Percentiles rank a stretch among this genome's conserved stretches.
phyloP scores from a whole-genome alignment of 2,329 filamentous ascomycete genomes.

The Aspergillus quadricinctus region DNA sequence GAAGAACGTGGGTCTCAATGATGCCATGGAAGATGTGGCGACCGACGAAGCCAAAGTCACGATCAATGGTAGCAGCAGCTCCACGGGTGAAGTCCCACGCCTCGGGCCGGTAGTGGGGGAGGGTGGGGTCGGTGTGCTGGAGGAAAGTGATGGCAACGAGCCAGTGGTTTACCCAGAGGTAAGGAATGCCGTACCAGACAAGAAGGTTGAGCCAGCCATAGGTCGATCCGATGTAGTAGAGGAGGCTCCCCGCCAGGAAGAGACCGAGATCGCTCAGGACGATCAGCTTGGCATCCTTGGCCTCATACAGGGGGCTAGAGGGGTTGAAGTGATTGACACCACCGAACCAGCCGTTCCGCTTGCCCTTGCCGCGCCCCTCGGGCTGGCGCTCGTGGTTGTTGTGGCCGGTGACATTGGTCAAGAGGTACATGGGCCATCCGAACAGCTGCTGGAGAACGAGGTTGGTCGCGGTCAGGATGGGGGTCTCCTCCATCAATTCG shows the following conservation, averaged over 20 bases:
- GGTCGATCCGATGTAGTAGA: slow-evolving; percentile 67
- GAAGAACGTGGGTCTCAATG: slow-evolving; percentile 94
- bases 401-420: slow-evolving; percentile 93
- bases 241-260: slow-evolving; percentile 54
- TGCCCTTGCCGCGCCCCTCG: slow-evolving; percentile 90
- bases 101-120: slow-evolving; percentile 83
- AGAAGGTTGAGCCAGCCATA: slow-evolving; percentile 83
- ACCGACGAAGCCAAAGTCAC: slow-evolving; percentile 94
- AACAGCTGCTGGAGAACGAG: slow-evolving; percentile 81
- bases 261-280: slow-evolving; percentile 81
- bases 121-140: slow-evolving; percentile 90
- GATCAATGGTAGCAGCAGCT: slow-evolving; percentile 91
- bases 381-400: slow-evolving; percentile 86
- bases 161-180: slow-evolving; percentile 99
- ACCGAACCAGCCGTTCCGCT: slow-evolving; percentile 72
- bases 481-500: slow-evolving; percentile 93
- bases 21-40: slow-evolving; percentile 90
- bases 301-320: slow-evolving; percentile 82
- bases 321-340: slow-evolving; percentile 97
- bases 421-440: slow-evolving; percentile 89
- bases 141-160: slow-evolving; percentile 96
- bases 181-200: slow-evolving; percentile 93
- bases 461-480: slow-evolving; percentile 70
- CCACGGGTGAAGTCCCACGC: slow-evolving; percentile 93
- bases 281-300: slow-evolving; percentile 84